Evolutionary conservation across 495 filamentous ascomycete species (phyloP).

Genomic region (Chaetomidium leptoderma): DNA sequence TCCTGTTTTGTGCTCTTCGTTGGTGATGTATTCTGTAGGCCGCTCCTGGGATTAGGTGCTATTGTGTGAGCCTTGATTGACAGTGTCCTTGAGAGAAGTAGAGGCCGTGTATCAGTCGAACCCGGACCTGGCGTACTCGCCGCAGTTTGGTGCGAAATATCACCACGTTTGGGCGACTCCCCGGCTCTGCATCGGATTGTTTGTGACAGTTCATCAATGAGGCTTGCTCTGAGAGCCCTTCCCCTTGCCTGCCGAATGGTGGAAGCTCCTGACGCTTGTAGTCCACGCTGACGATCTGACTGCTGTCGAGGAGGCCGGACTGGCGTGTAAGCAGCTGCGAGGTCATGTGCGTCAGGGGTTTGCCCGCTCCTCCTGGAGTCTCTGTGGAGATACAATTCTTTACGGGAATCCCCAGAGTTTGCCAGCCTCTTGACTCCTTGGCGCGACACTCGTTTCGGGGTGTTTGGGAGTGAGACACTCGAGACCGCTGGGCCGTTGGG

Average conservation of each 20-base stretch:
- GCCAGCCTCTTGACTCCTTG: no score
- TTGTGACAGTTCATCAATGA: neutral
- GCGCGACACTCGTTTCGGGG: no score
- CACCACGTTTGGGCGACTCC: neutral
- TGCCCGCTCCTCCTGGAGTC: no score
- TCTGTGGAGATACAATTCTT: no score
- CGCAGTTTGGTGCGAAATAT: neutral
- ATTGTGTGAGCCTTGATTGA: constrained; percentile 16
- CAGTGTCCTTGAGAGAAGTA: constrained; percentile 12
- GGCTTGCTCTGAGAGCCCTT: neutral
- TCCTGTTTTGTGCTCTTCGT: no score
- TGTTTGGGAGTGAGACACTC: neutral
- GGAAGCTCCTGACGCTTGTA: neutral
- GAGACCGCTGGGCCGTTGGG: neutral
- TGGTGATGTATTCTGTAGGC: no score
- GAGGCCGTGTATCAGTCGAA: neutral
- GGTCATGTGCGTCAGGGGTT: no score
- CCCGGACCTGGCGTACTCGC: neutral
- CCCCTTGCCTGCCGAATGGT: neutral
- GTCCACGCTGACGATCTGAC: no score
- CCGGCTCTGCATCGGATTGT: neutral
- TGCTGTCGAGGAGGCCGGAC: neutral
- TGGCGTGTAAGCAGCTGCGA: no score
- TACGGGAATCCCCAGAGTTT: no score
- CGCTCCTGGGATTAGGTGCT: neutral